Evolutionary conservation across 2,329 filamentous ascomycete species (phyloP), one percentile per base, ranked within the genome.

Genomic region (Arthrobotrys sinensis): DNA sequence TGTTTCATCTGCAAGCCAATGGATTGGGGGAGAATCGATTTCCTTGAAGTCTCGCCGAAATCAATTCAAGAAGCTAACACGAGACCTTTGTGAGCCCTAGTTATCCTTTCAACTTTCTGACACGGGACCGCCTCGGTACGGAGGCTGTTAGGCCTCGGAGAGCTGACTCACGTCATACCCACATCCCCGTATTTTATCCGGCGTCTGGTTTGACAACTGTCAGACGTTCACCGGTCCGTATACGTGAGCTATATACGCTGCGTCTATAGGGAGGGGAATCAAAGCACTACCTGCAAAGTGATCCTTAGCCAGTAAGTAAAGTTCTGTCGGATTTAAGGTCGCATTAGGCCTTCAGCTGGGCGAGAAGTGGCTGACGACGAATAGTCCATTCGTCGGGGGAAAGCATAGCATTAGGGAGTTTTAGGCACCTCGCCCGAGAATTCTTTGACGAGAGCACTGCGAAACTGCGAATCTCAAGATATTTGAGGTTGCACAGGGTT

Each of bases 1-100:
- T 69, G 72, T 70, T 70, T 76, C 65, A 69, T 48, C 57, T 28
- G 38, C 65, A 60, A 53, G 50, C 66, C 73, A 77, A 76, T 70
- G 53, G 64, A 65, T 62, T n/a, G n/a, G 50, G 43, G 45, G n/a
- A 11, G 50, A 65, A 64, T 24, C 53, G 19, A 60, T 45, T 34
- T 16, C 32, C 34, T 40, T 19, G 19, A 36, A 55, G 36, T 57
- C 21, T 45, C 65, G 24, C 46, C 64, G 21, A 62, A 50, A 60
- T 64, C 21, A 50, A 60, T 55, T 60, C 32, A 36, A 66, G 60
- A 66, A 53, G 66, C 73, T 77, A 71, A 77, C 69, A 50, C 43
- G 48, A 50, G 21, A 50, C 28, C 16, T 45, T 8, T 57, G 53
- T 16, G 57, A 53, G 40, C 60, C 46, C 63, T 66, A 48, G 50